Percentiles rank a stretch among this genome's conserved stretches.
Evolutionary conservation across 768 basidiomycete species (phyloP).

Genomic region (Leccinum subgranulosum): DNA sequence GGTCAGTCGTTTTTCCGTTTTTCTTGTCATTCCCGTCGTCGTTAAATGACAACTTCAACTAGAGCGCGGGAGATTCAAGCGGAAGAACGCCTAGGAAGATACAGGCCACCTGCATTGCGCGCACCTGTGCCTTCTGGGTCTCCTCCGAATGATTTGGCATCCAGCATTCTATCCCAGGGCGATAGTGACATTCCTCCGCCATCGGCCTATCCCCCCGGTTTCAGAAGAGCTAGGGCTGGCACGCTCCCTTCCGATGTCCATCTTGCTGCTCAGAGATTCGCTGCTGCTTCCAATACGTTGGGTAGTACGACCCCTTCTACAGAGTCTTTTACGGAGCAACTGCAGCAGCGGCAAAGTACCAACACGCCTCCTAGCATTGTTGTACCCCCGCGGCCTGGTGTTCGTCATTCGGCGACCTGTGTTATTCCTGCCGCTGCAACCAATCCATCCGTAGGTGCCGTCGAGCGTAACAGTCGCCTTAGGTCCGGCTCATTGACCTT

Average conservation of each 20-base stretch:
- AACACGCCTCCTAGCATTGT: conserved; percentile 38
- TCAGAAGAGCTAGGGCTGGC: conserved; percentile 93
- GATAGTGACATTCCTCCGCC: conserved; percentile 61
- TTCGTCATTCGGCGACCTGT: conserved; percentile 77
- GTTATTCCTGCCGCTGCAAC: conserved; percentile 51
- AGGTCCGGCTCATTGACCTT: conserved; percentile 92
- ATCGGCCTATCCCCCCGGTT: conserved; percentile 80
- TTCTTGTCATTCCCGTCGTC: conserved; percentile 10
- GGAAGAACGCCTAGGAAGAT: conserved; percentile 69
- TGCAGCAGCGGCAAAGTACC: conserved; percentile 36
- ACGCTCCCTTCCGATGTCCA: conserved; percentile 96
- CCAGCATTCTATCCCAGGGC: conserved; percentile 54
- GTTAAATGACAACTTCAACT: conserved; percentile 11
- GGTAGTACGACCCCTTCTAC: conserved; percentile 47
- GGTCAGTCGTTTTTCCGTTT: conserved; percentile 43
- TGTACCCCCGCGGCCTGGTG: conserved; percentile 55
- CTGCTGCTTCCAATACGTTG: conserved; percentile 60
- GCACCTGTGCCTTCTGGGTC: conserved; percentile 64
- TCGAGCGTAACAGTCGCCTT: conserved; percentile 76
- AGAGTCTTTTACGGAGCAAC: conserved; percentile 48
- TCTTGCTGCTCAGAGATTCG: conserved; percentile 80
- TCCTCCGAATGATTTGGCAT: conserved; percentile 64
- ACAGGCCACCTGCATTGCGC: conserved; percentile 79
- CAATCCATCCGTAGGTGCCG: conserved; percentile 28
- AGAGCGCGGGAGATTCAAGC: conserved; percentile 87